Conservation (phyloP, 805 yeast genomes). For the Maudiozyma pseudohumilis region DNA sequence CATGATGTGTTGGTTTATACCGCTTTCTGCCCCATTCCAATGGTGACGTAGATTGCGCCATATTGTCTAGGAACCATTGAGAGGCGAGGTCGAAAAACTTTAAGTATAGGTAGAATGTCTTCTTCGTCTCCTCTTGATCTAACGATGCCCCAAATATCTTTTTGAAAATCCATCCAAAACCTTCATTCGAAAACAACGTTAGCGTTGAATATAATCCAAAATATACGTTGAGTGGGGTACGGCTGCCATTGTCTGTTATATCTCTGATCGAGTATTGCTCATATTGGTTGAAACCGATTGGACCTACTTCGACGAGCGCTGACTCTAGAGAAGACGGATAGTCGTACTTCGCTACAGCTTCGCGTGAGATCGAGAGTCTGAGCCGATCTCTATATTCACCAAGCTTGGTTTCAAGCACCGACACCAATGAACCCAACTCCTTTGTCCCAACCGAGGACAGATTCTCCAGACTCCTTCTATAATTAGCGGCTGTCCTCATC, state of each 20-base stretch:
- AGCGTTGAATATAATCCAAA: slow-evolving; percentile 11
- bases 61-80: not conserved
- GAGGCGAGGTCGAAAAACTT: slow-evolving; percentile 9
- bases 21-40: slow-evolving; percentile 5
- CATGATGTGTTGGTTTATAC: not conserved
- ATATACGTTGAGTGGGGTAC: slow-evolving; percentile 1
- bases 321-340: slow-evolving; percentile 8
- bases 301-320: slow-evolving; percentile 5
- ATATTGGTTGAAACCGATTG: slow-evolving; percentile 3
- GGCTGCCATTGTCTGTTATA: not conserved
- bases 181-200: slow-evolving; percentile 6
- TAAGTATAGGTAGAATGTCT: slow-evolving; percentile 9
- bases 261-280: not conserved
- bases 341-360: slow-evolving; percentile 1
- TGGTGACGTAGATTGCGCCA: not conserved
- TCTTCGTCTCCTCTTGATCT: slow-evolving; percentile 7
- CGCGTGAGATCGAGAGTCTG: slow-evolving; percentile 3
- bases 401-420: slow-evolving; percentile 3
- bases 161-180: slow-evolving; percentile 10
- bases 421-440: slow-evolving; percentile 2
- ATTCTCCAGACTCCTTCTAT: slow-evolving; percentile 3
- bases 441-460: not conserved
- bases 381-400: slow-evolving; percentile 7
- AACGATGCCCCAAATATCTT: slow-evolving; percentile 4
- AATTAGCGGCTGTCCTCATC: slow-evolving; percentile 3